Evolutionary conservation across 805 yeast genomes (phyloP).

Genomic region (Schizosaccharomyces japonicus): DNA sequence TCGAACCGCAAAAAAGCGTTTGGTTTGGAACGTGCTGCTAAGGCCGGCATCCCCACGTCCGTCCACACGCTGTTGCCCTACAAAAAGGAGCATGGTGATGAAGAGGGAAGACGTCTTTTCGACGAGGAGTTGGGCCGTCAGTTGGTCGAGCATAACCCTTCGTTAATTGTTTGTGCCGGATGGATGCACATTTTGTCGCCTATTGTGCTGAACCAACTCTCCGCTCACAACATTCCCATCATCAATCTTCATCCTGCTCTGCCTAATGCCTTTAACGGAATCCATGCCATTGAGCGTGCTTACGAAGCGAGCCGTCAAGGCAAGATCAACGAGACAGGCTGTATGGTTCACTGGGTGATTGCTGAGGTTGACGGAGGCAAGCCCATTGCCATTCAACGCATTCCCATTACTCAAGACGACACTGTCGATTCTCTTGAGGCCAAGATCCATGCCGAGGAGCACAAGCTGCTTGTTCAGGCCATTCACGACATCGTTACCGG

Average conservation of each 20-base stretch:
- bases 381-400: conserved; percentile 62
- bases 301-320: conserved; percentile 89
- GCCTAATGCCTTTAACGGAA: conserved; percentile 93
- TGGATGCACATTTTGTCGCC: conserved; percentile 89
- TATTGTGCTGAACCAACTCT: conserved; percentile 43
- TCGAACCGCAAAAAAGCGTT: conserved; percentile 73
- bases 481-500: neutral
- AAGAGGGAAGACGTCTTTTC: conserved; percentile 42
- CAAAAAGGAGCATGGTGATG: conserved; percentile 44
- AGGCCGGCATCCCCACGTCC: conserved; percentile 41
- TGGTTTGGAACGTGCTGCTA: conserved; percentile 58
- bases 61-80: conserved; percentile 49
- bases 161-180: conserved; percentile 87
- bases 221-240: conserved; percentile 39
- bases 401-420: conserved; percentile 49
- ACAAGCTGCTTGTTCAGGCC: conserved; percentile 73
- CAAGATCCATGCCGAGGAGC: conserved; percentile 68
- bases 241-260: conserved; percentile 91
- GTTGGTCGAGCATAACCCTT: conserved; percentile 45
- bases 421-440: conserved; percentile 54
- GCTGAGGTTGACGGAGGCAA: conserved; percentile 86
- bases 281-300: conserved; percentile 88
- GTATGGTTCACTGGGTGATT: conserved; percentile 93
- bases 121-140: conserved; percentile 55
- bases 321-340: conserved; percentile 52